These are phyloP conservation scores for Calonectria multiphialidica DNA, from an alignment of 2,329 filamentous ascomycete species.

Conservation along the genomic window DNA sequence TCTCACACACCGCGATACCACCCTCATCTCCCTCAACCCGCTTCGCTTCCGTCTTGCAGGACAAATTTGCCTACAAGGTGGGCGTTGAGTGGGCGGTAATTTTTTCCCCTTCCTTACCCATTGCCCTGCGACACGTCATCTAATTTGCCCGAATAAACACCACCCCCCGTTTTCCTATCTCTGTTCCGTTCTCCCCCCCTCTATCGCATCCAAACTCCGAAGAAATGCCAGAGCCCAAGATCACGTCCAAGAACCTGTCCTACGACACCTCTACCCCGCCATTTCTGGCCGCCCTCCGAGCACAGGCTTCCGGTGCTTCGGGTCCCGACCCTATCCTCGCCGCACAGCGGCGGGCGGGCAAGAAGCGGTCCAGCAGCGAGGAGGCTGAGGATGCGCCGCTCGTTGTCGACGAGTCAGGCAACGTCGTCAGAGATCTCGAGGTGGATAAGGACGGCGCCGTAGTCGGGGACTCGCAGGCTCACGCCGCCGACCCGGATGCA, in stretches of 20 bases:
- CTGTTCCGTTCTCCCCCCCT: not conserved
- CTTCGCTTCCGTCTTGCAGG: not conserved
- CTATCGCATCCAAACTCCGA: not conserved
- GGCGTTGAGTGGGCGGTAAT: conserved; percentile 9
- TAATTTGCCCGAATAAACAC: conserved; percentile 17
- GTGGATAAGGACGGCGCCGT: conserved; percentile 57
- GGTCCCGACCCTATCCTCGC: conserved; percentile 66
- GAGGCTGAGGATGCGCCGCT: conserved; percentile 83
- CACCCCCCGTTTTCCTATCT: not conserved
- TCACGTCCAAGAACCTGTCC: conserved; percentile 77
- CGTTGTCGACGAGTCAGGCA: conserved; percentile 79
- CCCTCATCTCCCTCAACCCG: conserved; percentile 2
- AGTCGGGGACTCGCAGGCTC: conserved; percentile 47
- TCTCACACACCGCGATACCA: conserved; percentile 5
- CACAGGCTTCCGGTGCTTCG: conserved; percentile 62
- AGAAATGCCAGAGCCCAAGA: conserved; percentile 65
- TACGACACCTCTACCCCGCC: conserved; percentile 73
- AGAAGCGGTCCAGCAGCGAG: conserved; percentile 71
- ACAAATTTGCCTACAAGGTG: conserved; percentile 1
- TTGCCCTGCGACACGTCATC: conserved; percentile 12
- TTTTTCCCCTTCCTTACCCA: not conserved
- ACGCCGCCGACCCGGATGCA: conserved; percentile 25
- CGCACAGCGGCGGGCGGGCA: conserved; percentile 60
- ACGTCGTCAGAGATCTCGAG: conserved; percentile 68
- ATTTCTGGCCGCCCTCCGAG: conserved; percentile 69